Percentiles rank a stretch among this genome's conserved stretches.
Evolutionary conservation across 1,284 basidiomycete species (phyloP).

Genomic region (Fomitopsis schrenkii): DNA sequence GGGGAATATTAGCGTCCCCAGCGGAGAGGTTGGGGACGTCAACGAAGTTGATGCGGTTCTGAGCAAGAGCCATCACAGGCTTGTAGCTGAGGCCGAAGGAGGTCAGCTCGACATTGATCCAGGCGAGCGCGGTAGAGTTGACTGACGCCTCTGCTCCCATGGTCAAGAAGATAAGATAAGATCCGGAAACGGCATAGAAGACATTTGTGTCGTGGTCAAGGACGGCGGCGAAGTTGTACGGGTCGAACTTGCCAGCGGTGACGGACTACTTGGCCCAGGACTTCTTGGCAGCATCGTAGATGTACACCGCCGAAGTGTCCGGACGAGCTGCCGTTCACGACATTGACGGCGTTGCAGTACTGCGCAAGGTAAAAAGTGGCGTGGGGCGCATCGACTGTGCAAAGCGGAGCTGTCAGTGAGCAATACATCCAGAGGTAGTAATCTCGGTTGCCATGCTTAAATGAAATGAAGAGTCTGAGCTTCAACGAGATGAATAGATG

Average conservation of each 20-base stretch:
- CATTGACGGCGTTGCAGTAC: constrained; percentile 77
- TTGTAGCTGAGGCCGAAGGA: constrained; percentile 53
- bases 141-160: constrained; percentile 62
- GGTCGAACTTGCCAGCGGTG: constrained; percentile 49
- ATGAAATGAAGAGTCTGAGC: neutral
- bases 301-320: constrained; percentile 62
- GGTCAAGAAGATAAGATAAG: constrained; percentile 62
- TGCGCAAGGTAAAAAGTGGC: constrained; percentile 74
- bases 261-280: constrained; percentile 64
- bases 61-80: constrained; percentile 74
- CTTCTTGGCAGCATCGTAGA: constrained; percentile 60
- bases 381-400: constrained; percentile 58
- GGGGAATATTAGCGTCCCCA: constrained; percentile 54
- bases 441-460: neutral
- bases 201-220: constrained; percentile 89
- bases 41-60: constrained; percentile 80
- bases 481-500: neutral
- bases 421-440: neutral
- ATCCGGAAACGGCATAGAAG: constrained; percentile 66
- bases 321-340: constrained; percentile 68
- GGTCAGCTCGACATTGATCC: constrained; percentile 55
- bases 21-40: constrained; percentile 62
- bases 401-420: neutral
- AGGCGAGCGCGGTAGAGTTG: constrained; percentile 48
- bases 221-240: constrained; percentile 54